Evolutionary conservation across 1,139 yeast genomes (phyloP).

Genomic region (Pichiaceae sp.): DNA sequence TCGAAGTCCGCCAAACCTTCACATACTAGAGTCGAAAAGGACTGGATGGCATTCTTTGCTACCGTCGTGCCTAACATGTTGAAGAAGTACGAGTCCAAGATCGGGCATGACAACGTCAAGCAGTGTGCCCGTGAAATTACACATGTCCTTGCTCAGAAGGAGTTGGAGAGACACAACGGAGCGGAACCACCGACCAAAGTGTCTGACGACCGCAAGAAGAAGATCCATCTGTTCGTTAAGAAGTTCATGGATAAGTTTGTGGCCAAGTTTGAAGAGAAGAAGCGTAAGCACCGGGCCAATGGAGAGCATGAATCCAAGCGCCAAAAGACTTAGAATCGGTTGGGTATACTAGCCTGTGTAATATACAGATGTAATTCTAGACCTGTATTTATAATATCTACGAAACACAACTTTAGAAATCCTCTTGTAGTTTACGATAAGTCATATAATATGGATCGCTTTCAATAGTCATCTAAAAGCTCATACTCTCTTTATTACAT

Average conservation of each 20-base stretch:
- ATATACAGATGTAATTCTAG: no score
- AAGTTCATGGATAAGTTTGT: slow-evolving; percentile 71
- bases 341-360: no score
- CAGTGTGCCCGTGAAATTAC: slow-evolving; percentile 75
- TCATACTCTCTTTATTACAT: no score
- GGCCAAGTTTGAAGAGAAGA: slow-evolving; percentile 39
- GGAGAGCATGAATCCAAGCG: neutral
- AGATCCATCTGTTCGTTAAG: slow-evolving; percentile 56
- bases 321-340: no score
- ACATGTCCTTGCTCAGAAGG: slow-evolving; percentile 54
- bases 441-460: no score
- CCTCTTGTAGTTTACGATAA: no score
- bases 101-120: slow-evolving; percentile 70
- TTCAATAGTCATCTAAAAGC: no score
- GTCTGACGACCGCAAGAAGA: slow-evolving; percentile 54
- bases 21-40: slow-evolving; percentile 16
- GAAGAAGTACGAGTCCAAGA: slow-evolving; percentile 52
- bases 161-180: slow-evolving; percentile 34
- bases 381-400: no score
- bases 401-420: no score
- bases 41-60: slow-evolving; percentile 65
- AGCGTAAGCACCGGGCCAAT: slow-evolving; percentile 12
- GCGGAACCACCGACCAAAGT: slow-evolving; percentile 46
- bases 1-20: neutral
- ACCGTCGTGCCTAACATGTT: slow-evolving; percentile 71